Base-by-base conservation (phyloP, 805 yeast species). In the Metschnikowia bowlesiae region DNA sequence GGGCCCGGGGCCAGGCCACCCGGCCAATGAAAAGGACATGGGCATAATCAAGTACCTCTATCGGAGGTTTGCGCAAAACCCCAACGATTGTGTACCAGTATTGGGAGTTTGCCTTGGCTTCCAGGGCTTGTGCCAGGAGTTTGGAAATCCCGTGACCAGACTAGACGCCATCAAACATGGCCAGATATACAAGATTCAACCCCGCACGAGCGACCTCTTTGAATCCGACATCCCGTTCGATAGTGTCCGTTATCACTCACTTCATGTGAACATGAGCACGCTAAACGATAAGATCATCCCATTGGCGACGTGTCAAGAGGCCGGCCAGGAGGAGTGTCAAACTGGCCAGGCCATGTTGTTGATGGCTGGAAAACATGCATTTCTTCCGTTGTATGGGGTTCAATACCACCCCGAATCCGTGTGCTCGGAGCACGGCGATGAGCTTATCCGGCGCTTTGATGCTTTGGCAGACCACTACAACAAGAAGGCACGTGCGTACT, bases 1-100 rank as follows among this genome's bases (percentile, higher is more conserved):
- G 8, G 99, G 99, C 0, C 99, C 99, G 0, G 99, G 99, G 0
- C 99, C 99, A 0, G 99, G 99, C 0, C 82, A 87, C 58, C 99
- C 99, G 0, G 66, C 69, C 1, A 71, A 58, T 61, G 76, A 4
- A 35, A 57, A 62, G 1, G 97, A 91, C 60, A 80, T 85, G 30
- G 97, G 96, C 0, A 76, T 89, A 9, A 80, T 91, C 13, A 79
- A 83, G 52, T 91, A 56, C 85, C 80, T 78, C 50, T 67, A 54
- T 28, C 59, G 68, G 32, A 59, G 63, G 6, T 63, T 56, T 39
- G 52, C 55, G 4, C 42, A 43, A 4, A 46, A 51, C 31, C 48
- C 51, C 2, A 26, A 28, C 5, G 45, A 46, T 8, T 56, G 62
- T 3, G 60, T 72, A 1, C 98, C 98, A 0, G 78, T 90, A 0